These are phyloP conservation scores for Ganoderma resinaceum DNA, from an alignment of 1,284 basidiomycete genomes.

Conservation along the genomic window DNA sequence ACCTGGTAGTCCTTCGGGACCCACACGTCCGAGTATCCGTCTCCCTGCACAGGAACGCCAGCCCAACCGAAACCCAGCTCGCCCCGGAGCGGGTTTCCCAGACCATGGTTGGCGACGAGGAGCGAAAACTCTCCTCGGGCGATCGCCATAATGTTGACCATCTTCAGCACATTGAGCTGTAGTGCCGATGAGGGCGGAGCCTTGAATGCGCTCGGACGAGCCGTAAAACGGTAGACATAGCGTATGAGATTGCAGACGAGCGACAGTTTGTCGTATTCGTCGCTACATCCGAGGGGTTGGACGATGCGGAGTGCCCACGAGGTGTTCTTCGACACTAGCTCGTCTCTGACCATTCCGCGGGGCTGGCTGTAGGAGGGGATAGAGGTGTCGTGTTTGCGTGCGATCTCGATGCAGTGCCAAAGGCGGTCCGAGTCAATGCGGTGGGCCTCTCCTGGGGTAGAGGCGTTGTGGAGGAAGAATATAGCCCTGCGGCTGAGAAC, in stretches of 20 bases:
- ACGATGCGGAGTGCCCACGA: conserved; percentile 26
- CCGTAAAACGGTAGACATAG: conserved; percentile 16
- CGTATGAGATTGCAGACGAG: conserved; percentile 26
- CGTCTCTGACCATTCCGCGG: conserved; percentile 17
- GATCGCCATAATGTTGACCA: conserved; percentile 27
- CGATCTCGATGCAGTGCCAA: conserved; percentile 23
- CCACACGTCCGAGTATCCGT: conserved; percentile 17
- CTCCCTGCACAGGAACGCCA: conserved; percentile 19
- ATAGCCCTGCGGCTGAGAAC: conserved; percentile 21
- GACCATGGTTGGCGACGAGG: conserved; percentile 20
- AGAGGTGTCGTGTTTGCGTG: conserved; percentile 15
- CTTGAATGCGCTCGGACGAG: conserved; percentile 19
- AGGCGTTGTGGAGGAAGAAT: conserved; percentile 23
- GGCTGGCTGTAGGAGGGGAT: conserved; percentile 19
- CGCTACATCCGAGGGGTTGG: conserved; percentile 24
- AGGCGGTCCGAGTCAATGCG: conserved; percentile 12
- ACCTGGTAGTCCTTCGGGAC: conserved; percentile 23
- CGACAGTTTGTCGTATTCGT: conserved; percentile 28
- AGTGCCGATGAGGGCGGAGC: background rate
- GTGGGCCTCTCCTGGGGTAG: background rate
- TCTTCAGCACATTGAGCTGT: conserved; percentile 25
- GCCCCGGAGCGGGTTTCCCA: conserved; percentile 14
- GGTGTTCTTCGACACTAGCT: conserved; percentile 4
- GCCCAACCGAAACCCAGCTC: conserved; percentile 26
- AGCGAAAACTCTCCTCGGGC: conserved; percentile 24